These are phyloP conservation scores for Saccharomycopsis capsularis DNA, from an alignment of 805 yeast species.

Conservation along the genomic window DNA sequence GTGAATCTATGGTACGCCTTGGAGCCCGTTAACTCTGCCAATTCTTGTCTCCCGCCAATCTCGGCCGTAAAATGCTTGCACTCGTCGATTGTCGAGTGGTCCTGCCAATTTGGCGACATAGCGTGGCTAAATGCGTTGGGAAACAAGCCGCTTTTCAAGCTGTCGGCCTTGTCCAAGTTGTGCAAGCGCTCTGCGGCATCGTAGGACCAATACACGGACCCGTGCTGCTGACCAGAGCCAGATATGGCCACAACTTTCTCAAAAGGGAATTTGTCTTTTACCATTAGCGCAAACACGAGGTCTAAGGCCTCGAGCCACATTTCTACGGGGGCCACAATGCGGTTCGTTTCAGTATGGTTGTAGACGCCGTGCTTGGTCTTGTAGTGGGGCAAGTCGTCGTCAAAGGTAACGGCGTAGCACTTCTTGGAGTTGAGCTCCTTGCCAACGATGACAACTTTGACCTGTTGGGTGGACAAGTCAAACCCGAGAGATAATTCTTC, in stretches of 20 bases:
- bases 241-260: slow-evolving; percentile 54
- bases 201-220: slow-evolving; percentile 73
- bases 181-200: slow-evolving; percentile 38
- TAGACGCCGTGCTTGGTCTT: slow-evolving; percentile 70
- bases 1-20: slow-evolving; percentile 86
- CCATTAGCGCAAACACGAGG: slow-evolving; percentile 47
- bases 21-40: slow-evolving; percentile 74
- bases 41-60: slow-evolving; percentile 49
- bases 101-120: slow-evolving; percentile 91
- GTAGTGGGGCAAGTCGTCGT: slow-evolving; percentile 52
- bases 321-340: slow-evolving; percentile 71
- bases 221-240: slow-evolving; percentile 92
- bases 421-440: slow-evolving; percentile 44
- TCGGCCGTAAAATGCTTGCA: slow-evolving; percentile 50
- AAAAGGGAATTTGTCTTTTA: slow-evolving; percentile 48
- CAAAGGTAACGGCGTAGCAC: slow-evolving; percentile 67
- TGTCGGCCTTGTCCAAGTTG: slow-evolving; percentile 27
- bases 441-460: slow-evolving; percentile 66
- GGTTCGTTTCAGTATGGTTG: slow-evolving; percentile 41
- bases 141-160: slow-evolving; percentile 42
- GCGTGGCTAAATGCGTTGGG: slow-evolving; percentile 52
- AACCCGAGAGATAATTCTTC: slow-evolving; percentile 51
- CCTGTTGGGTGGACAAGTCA: slow-evolving; percentile 85
- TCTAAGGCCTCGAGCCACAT: slow-evolving; percentile 89
- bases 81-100: slow-evolving; percentile 76